Evolutionary conservation across 768 basidiomycete genomes (phyloP).

Genomic region (Tricholoma furcatifolium): DNA sequence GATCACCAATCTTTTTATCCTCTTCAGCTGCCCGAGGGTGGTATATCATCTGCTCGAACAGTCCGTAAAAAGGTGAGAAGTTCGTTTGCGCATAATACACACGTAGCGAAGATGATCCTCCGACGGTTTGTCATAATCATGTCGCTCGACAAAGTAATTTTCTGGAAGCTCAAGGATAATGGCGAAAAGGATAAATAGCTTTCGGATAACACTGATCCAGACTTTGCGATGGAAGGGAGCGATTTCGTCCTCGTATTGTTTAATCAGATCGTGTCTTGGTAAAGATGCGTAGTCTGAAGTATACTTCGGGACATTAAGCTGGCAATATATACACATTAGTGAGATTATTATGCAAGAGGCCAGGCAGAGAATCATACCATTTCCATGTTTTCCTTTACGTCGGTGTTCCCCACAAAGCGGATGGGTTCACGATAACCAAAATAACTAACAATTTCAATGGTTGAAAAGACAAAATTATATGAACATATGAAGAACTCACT

Average conservation of each 20-base stretch:
- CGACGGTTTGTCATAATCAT: conserved; percentile 32
- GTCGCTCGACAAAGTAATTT: conserved; percentile 39
- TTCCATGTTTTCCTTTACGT: conserved; percentile 38
- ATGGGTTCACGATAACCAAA: conserved; percentile 36
- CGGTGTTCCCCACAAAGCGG: conserved; percentile 29
- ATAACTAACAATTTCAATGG: conserved; percentile 16
- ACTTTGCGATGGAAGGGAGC: conserved; percentile 28
- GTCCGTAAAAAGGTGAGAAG: neutral
- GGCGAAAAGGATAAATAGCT: conserved; percentile 32
- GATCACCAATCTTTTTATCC: conserved; percentile 37
- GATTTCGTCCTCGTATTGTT: conserved; percentile 27
- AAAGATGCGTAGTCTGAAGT: conserved; percentile 15
- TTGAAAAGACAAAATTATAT: neutral
- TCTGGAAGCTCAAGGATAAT: conserved; percentile 47
- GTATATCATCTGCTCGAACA: conserved; percentile 29
- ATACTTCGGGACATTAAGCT: conserved; percentile 36
- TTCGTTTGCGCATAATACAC: neutral
- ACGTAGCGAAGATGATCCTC: conserved; percentile 35
- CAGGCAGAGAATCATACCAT: conserved; percentile 12
- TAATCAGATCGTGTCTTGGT: conserved; percentile 24
- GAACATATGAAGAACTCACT: conserved; percentile 16
- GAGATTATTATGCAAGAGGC: neutral
- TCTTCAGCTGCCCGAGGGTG: conserved; percentile 38
- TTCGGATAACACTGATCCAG: conserved; percentile 28
- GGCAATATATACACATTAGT: neutral